phyloP scores from a whole-genome alignment of 2,329 filamentous ascomycete species.

The Salinomyces thailandicus region DNA sequence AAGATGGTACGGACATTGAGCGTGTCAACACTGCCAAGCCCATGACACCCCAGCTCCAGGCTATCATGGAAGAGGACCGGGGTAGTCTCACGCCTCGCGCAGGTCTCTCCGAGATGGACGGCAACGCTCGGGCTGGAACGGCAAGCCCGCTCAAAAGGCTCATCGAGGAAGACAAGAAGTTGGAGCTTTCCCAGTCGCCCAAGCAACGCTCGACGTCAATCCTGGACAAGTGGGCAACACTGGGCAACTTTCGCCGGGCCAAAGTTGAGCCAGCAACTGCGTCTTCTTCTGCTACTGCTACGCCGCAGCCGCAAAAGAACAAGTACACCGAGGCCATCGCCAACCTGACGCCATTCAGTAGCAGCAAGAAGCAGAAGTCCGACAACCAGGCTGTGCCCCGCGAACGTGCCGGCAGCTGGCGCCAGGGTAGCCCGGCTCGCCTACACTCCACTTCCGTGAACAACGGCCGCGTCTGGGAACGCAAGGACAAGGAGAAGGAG shows the following conservation, averaged over 20 bases:
- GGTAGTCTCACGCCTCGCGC: conserved; percentile 41
- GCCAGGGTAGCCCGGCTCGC: conserved; percentile 20
- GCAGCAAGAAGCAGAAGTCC: conserved; percentile 25
- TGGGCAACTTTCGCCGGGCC: conserved; percentile 74
- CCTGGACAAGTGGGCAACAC: conserved; percentile 78
- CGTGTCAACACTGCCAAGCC: conserved; percentile 34
- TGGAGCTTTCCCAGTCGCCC: conserved; percentile 45
- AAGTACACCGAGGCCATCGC: conserved; percentile 24
- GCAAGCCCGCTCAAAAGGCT: conserved; percentile 17
- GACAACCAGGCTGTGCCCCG: conserved; percentile 14
- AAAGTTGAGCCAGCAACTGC: conserved; percentile 36
- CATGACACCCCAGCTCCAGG: conserved; percentile 45
- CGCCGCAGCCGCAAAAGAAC: conserved; percentile 22
- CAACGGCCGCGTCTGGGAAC: conserved; percentile 28
- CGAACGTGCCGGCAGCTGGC: conserved; percentile 24
- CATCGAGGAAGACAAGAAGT: conserved; percentile 30
- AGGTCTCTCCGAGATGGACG: conserved; percentile 44
- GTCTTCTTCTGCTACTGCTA: conserved; percentile 25
- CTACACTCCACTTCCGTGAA: conserved; percentile 26
- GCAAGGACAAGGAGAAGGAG: conserved; percentile 14
- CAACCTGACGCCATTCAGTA: conserved; percentile 23
- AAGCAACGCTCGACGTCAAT: conserved; percentile 44
- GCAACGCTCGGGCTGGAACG: conserved; percentile 34
- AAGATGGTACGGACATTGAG: conserved; percentile 31
- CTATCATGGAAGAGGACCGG: conserved; percentile 38